These are phyloP conservation scores for Alternaria dauci DNA, from an alignment of 2,329 filamentous ascomycete species.

Conservation along the genomic window DNA sequence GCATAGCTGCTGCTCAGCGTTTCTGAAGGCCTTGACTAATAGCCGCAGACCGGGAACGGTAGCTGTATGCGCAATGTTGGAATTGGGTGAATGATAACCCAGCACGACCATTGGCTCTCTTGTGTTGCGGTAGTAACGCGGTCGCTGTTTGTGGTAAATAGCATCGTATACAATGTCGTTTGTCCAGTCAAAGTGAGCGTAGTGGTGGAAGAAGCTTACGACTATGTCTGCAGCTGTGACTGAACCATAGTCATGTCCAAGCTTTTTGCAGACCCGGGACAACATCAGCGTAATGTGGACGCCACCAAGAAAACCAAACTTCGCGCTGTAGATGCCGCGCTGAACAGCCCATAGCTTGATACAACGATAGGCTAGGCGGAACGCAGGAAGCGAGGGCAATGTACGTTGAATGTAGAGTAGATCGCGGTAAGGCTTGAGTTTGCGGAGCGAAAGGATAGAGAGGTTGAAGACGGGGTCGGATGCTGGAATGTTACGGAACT, in stretches of 20 bases:
- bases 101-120: constrained; percentile 70
- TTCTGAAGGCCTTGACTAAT: constrained; percentile 61
- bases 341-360: constrained; percentile 70
- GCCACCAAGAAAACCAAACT: constrained; percentile 71
- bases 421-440: constrained; percentile 71
- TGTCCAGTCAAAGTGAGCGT: constrained; percentile 68
- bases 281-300: constrained; percentile 71
- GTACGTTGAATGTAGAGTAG: constrained; percentile 67
- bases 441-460: constrained; percentile 64
- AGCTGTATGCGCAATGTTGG: constrained; percentile 67
- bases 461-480: constrained; percentile 65
- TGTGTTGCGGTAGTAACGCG: constrained; percentile 62
- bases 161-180: constrained; percentile 66
- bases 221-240: constrained; percentile 63
- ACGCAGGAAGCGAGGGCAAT: constrained; percentile 66
- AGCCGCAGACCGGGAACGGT: constrained; percentile 62
- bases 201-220: constrained; percentile 69
- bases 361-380: constrained; percentile 66
- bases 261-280: constrained; percentile 65
- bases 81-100: constrained; percentile 67
- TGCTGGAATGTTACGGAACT: constrained; percentile 54
- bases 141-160: constrained; percentile 57
- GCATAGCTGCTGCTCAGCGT: constrained; percentile 55
- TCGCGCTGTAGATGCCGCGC: constrained; percentile 70
- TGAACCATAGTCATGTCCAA: constrained; percentile 33